Percentiles rank a stretch among this genome's conserved stretches.
These are phyloP conservation scores for Acanthamoeba castellanii DNA, from an alignment of 208 protist species.

Conservation along the genomic window DNA sequence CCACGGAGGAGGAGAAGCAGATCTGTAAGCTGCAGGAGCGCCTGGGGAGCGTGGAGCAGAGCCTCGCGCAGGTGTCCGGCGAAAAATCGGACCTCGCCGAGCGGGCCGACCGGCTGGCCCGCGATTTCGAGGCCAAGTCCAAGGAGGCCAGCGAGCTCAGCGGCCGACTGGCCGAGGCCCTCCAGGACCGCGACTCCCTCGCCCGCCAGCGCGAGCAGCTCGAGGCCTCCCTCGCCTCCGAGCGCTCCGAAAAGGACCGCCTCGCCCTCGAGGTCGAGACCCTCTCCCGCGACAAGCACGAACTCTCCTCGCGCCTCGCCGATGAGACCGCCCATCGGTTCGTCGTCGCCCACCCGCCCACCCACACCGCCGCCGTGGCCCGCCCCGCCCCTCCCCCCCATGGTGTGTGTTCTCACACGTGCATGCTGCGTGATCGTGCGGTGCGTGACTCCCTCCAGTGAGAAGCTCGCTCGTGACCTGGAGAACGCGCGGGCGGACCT, in stretches of 20 bases:
- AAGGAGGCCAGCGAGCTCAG: not conserved
- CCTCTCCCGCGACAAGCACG: not conserved
- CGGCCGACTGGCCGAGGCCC: not conserved
- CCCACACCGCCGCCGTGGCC: too few relatives aligned
- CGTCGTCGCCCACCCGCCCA: not conserved
- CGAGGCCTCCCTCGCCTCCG: not conserved
- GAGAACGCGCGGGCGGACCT: not conserved
- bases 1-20: constrained; percentile 22
- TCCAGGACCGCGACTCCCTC: not conserved
- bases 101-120: not conserved
- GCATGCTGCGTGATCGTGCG: not conserved
- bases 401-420: too few relatives aligned
- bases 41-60: not conserved
- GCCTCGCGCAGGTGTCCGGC: not conserved
- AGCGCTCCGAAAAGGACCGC: not conserved
- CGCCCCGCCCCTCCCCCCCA: not conserved
- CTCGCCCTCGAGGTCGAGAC: not conserved
- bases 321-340: constrained; percentile 14
- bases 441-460: not conserved
- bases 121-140: constrained; percentile 13
- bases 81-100: not conserved
- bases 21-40: not conserved
- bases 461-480: not conserved
- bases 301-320: not conserved
- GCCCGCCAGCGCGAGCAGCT: not conserved